Conservation (phyloP, 305 asterid genomes). For the Fraxinus velutina region DNA sequence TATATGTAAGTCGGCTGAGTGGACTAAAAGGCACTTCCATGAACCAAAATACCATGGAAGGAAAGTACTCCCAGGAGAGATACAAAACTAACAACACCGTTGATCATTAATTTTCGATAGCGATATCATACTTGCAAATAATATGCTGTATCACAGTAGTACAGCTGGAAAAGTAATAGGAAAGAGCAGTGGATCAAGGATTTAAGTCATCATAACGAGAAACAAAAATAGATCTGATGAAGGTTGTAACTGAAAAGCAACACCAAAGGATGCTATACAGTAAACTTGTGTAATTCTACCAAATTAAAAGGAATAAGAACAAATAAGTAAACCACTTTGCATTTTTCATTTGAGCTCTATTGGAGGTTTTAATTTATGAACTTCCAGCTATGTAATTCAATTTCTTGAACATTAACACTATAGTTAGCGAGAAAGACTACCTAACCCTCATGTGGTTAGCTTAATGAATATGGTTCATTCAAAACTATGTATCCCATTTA, state of each 20-base stretch:
- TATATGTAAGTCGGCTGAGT: slow-evolving; percentile 5
- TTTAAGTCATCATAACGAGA: neutral
- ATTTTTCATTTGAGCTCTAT: neutral
- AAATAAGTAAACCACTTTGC: neutral
- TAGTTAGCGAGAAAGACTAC: neutral
- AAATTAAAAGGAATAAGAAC: neutral
- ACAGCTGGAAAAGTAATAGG: neutral
- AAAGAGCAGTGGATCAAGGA: neutral
- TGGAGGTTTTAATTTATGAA: neutral
- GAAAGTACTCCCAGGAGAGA: slow-evolving; percentile 14
- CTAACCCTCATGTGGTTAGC: slow-evolving; percentile 6
- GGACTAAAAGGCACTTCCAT: slow-evolving; percentile 13
- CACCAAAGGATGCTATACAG: neutral
- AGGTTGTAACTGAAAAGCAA: slow-evolving; percentile 6
- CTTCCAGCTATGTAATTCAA: neutral
- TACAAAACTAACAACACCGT: slow-evolving; percentile 4
- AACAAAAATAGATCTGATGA: neutral
- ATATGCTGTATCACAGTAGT: neutral
- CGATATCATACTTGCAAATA: neutral
- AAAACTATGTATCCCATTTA: neutral
- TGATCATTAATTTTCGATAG: slow-evolving; percentile 1
- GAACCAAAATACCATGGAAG: slow-evolving; percentile 9
- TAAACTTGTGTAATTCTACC: neutral
- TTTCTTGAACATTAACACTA: slow-evolving; percentile 2
- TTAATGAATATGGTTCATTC: neutral